phyloP scores from a whole-genome alignment of 2,329 filamentous ascomycete species.

The Penicillium sp. region DNA sequence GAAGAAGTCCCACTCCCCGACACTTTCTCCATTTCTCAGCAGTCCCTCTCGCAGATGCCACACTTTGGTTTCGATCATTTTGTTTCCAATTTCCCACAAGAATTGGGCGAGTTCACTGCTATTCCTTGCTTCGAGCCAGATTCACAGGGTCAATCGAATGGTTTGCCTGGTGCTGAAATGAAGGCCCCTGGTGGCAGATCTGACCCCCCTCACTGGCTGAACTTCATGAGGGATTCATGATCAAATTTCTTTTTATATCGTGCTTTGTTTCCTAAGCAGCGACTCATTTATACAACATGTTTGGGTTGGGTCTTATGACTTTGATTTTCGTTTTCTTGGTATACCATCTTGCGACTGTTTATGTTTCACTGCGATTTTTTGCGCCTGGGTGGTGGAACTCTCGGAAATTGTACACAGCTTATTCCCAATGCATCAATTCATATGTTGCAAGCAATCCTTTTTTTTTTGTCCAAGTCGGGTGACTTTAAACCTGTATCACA shows the following conservation, averaged over 20 bases:
- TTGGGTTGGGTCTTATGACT: not conserved
- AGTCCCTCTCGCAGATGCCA: conserved; percentile 32
- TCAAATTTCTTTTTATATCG: not conserved
- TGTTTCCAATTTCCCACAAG: conserved; percentile 43
- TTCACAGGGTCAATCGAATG: conserved; percentile 21
- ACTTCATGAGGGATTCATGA: conserved; percentile 35
- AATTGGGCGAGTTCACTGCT: conserved; percentile 42
- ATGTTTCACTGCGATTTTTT: not conserved
- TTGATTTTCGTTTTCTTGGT: conserved; percentile 13
- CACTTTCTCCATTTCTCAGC: conserved; percentile 32
- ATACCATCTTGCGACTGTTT: conserved; percentile 19
- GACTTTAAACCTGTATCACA: not conserved
- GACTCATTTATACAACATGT: not conserved
- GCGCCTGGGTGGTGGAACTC: not conserved
- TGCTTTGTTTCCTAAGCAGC: conserved; percentile 5
- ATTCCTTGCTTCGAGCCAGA: conserved; percentile 43
- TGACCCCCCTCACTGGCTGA: conserved; percentile 36
- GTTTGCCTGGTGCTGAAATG: conserved; percentile 24
- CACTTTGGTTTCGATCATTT: conserved; percentile 43
- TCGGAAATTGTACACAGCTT: not conserved
- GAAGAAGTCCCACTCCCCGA: conserved; percentile 28
- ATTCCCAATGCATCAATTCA: not conserved
- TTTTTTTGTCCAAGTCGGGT: not conserved
- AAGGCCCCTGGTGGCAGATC: conserved; percentile 21
- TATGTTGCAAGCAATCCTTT: not conserved